phyloP scores from a whole-genome alignment of 2,329 filamentous ascomycete genomes.

The Fusarium sublunatum region DNA sequence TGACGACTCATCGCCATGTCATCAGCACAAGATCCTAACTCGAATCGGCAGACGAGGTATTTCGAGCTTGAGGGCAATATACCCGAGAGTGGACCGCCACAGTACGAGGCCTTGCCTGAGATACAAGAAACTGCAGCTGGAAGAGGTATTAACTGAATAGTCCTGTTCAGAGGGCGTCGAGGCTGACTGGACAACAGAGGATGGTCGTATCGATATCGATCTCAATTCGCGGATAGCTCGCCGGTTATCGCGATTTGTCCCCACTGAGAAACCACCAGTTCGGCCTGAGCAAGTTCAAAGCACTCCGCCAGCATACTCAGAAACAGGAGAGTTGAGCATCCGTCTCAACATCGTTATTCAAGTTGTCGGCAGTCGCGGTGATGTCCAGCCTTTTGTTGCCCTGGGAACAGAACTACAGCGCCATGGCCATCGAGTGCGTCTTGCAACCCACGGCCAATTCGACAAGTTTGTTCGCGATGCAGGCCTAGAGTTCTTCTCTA shows the following conservation, averaged over 20 bases:
- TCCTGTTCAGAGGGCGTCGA: no score
- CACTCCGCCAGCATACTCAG: not conserved
- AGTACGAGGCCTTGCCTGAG: not conserved
- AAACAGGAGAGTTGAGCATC: not conserved
- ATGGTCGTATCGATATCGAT: conserved; percentile 23
- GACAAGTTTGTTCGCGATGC: conserved; percentile 3
- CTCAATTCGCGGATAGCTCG: conserved; percentile 15
- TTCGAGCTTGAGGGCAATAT: no score
- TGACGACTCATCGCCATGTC: no score
- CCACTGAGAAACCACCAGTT: not conserved
- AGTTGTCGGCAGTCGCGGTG: conserved; percentile 27
- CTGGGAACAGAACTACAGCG: conserved; percentile 16
- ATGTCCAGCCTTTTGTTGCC: conserved; percentile 29
- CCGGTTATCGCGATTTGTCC: conserved; percentile 3
- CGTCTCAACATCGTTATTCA: conserved; percentile 32
- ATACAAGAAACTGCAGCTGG: not conserved
- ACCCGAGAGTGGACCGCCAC: no score
- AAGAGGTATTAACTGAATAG: not conserved
- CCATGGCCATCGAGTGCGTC: conserved; percentile 29
- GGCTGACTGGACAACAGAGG: not conserved
- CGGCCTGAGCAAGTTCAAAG: not conserved
- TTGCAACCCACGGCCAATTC: conserved; percentile 29
- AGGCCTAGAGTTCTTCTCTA: conserved; percentile 16
- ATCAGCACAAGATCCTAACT: no score
- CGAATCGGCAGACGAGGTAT: no score